Evolutionary conservation across 176 grass and related monocot species (phyloP).

Genomic region (Hordeum vulgare): MorexV3_pseudomolecules_assembly NC_058522.1:555043333-555043832

Average conservation of each 20-base stretch:
- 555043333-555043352: background rate
- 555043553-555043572: conserved; percentile 34
- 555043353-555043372: background rate
- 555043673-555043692: conserved; percentile 42
- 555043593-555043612: conserved; percentile 45
- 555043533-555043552: conserved; percentile 47
- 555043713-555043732: conserved; percentile 38
- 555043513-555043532: conserved; percentile 13
- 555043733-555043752: conserved; percentile 48
- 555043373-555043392: background rate
- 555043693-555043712: conserved; percentile 41
- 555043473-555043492: background rate
- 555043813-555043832: conserved; percentile 43
- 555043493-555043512: background rate
- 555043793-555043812: conserved; percentile 23
- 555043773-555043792: conserved; percentile 31
- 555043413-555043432: background rate
- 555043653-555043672: conserved; percentile 46
- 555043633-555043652: conserved; percentile 39
- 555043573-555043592: conserved; percentile 54
- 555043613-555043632: conserved; percentile 41
- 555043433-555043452: background rate
- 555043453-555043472: background rate
- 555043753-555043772: conserved; percentile 21
- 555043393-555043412: background rate